A percentile compares a stretch with the other conserved stretches of the same genome.
Evolutionary conservation across 192 early-diverging fungal genomes (phyloP).

Genomic region (Coemansia sp.): DNA sequence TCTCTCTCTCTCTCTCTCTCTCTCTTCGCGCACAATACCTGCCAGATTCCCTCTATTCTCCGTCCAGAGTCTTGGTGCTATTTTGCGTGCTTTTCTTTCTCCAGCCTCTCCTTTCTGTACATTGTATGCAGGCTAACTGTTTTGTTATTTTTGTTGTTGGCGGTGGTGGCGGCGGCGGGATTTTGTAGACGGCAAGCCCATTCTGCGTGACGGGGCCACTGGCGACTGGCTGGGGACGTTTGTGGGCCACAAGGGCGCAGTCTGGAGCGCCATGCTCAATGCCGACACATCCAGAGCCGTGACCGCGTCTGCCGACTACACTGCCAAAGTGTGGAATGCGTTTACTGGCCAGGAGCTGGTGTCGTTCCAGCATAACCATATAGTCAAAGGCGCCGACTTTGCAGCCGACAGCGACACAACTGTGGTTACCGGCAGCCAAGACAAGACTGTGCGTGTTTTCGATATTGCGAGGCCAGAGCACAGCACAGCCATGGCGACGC

Average conservation of each 20-base stretch:
- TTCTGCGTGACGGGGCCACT: constrained; percentile 79
- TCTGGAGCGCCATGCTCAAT: constrained; percentile 80
- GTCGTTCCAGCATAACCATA: constrained; percentile 72
- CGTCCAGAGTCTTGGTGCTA: not conserved
- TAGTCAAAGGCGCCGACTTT: constrained; percentile 83
- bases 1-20: too few species aligned
- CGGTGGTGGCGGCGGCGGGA: too few species aligned
- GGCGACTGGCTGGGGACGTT: constrained; percentile 94
- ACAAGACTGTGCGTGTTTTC: constrained; percentile 77
- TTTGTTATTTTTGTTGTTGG: constrained; percentile 1
- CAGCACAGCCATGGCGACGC: constrained; percentile 33
- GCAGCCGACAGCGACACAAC: constrained; percentile 56
- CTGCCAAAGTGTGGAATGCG: constrained; percentile 87
- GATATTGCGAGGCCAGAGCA: constrained; percentile 57
- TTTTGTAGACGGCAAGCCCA: constrained; percentile 77
- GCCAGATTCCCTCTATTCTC: constrained; percentile 39
- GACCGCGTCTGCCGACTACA: constrained; percentile 91
- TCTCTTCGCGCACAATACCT: too few species aligned
- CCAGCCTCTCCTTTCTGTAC: not conserved
- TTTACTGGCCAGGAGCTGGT: constrained; percentile 65
- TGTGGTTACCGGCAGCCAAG: constrained; percentile 78
- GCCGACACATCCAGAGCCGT: constrained; percentile 75
- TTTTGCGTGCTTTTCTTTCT: not conserved
- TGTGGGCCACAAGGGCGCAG: constrained; percentile 86
- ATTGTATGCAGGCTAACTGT: too few species aligned